Evolutionary conservation across 805 yeast genomes (phyloP).

Genomic region (Metschnikowia hibisci): DNA sequence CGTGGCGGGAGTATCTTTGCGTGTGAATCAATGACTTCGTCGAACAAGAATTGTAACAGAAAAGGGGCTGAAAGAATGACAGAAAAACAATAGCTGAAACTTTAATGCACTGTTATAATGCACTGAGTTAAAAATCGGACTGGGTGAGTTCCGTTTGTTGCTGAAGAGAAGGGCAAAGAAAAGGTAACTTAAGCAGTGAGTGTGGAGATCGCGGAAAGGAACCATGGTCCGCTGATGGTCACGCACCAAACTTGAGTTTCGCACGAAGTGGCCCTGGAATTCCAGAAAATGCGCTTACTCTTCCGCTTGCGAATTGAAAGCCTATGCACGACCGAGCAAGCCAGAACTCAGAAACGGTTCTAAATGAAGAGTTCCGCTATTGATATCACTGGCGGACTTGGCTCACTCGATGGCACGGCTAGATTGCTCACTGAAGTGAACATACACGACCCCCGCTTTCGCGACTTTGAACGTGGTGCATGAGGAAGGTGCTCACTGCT

Average conservation of each 20-base stretch:
- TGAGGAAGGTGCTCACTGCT: constrained; percentile 6
- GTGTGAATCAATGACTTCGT: constrained; percentile 1
- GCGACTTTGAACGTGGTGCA: constrained; percentile 11
- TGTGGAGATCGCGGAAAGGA: constrained; percentile 16
- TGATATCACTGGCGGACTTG: no score
- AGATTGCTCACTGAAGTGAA: not conserved
- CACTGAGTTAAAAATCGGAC: not conserved
- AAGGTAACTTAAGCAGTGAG: constrained; percentile 3
- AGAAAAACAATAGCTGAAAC: no score
- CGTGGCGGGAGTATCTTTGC: not conserved
- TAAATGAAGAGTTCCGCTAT: no score
- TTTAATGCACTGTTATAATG: not conserved
- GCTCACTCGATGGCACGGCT: not conserved
- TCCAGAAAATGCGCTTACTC: constrained; percentile 1
- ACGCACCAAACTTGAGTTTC: constrained; percentile 17
- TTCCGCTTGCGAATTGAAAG: no score
- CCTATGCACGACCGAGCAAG: no score
- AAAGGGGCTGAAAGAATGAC: constrained; percentile 1
- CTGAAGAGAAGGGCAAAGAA: constrained; percentile 3
- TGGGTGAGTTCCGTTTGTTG: not conserved
- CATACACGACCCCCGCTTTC: constrained; percentile 13
- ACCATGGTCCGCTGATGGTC: constrained; percentile 13
- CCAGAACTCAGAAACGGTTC: no score
- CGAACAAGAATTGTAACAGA: not conserved
- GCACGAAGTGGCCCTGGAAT: constrained; percentile 11